Conservation (phyloP, 2,329 filamentous ascomycete species). For the Penicillium sp. region DNA sequence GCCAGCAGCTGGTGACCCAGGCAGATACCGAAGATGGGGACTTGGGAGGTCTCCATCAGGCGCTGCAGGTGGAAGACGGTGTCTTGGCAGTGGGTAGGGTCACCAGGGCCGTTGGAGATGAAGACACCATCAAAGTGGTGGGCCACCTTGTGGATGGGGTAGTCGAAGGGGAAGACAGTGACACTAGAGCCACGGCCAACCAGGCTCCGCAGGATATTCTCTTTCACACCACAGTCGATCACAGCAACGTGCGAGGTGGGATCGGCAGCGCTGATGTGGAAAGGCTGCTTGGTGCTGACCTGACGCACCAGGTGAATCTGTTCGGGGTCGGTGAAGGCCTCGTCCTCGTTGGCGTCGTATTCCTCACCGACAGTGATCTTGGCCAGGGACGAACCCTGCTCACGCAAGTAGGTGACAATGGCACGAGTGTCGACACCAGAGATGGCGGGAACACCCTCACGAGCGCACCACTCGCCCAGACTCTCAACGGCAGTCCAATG, state of each 20-base stretch:
- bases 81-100: conserved; percentile 94
- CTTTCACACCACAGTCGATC: conserved; percentile 98
- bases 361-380: conserved; percentile 94
- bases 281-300: conserved; percentile 97
- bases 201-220: conserved; percentile 96
- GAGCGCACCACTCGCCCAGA: conserved; percentile 89
- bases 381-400: conserved; percentile 94
- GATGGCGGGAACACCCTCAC: conserved; percentile 94
- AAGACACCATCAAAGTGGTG: conserved; percentile 98
- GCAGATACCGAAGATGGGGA: conserved; percentile 97
- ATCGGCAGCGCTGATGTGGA: conserved; percentile 84
- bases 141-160: conserved; percentile 96
- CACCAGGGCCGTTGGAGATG: conserved; percentile 97
- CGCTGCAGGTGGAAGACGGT: conserved; percentile 91
- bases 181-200: conserved; percentile 90
- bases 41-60: conserved; percentile 86
- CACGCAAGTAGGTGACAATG: conserved; percentile 93
- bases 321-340: conserved; percentile 91
- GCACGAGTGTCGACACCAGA: conserved; percentile 95
- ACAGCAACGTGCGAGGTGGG: conserved; percentile 90
- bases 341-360: conserved; percentile 97
- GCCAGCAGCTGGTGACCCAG: conserved; percentile 95
- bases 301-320: conserved; percentile 96
- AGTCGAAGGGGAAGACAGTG: conserved; percentile 94
- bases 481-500: conserved; percentile 99